Evolutionary conservation across 2,329 filamentous ascomycete species (phyloP).

Genomic region (Nigrograna mackinnonii): DNA sequence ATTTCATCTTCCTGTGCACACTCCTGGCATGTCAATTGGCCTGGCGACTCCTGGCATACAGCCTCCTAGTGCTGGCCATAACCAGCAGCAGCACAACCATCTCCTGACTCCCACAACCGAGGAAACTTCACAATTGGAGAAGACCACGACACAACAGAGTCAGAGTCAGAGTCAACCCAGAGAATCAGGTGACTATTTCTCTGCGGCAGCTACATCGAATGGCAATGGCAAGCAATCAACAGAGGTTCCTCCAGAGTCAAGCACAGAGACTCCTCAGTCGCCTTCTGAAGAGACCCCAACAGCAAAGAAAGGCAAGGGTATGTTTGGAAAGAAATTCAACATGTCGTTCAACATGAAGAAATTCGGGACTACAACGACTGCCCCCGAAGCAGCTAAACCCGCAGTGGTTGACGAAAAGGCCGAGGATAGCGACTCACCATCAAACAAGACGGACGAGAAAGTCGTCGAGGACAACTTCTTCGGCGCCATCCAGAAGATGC

Average conservation of each 20-base stretch:
- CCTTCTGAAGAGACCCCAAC: conserved; percentile 45
- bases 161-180: conserved; percentile 42
- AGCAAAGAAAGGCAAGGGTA: conserved; percentile 60
- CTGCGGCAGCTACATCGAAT: conserved; percentile 50
- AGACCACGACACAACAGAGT: conserved; percentile 59
- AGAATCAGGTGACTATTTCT: conserved; percentile 77
- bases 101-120: conserved; percentile 44
- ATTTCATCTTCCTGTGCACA: conserved; percentile 62
- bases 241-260: conserved; percentile 30
- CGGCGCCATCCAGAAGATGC: conserved; percentile 73
- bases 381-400: conserved; percentile 67
- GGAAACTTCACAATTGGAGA: conserved; percentile 55
- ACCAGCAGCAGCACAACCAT: conserved; percentile 36
- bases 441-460: conserved; percentile 66
- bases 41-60: conserved; percentile 66
- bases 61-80: conserved; percentile 39
- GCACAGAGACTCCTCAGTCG: conserved; percentile 36
- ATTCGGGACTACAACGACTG: conserved; percentile 66
- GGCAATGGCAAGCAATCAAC: conserved; percentile 26
- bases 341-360: conserved; percentile 84
- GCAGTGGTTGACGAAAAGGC: conserved; percentile 74
- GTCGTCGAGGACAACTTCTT: conserved; percentile 75
- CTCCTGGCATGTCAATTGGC: conserved; percentile 78
- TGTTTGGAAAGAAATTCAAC: conserved; percentile 84
- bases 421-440: conserved; percentile 63